Evolutionary conservation across 495 filamentous ascomycete species (phyloP).

Genomic region (Sphaerosporella brunnea): DNA sequence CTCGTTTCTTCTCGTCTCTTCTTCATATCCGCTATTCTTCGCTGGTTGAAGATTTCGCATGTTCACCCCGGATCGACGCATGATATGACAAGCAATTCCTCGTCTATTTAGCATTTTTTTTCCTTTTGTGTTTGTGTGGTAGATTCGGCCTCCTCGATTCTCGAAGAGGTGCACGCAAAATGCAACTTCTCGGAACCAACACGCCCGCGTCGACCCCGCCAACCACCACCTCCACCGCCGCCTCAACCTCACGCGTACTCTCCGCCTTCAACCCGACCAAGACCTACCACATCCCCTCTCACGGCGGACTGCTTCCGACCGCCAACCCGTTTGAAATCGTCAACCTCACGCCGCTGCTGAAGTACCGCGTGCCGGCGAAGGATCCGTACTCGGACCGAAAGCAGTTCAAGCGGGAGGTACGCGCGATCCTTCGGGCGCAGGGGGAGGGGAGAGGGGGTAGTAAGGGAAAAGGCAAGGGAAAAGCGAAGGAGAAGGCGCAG

Average conservation of each 20-base stretch:
- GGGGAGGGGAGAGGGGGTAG: background rate
- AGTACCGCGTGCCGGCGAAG: background rate
- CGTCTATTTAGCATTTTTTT: conserved; percentile 2
- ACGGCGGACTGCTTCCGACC: background rate
- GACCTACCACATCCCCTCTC: conserved; percentile 7
- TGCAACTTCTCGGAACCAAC: background rate
- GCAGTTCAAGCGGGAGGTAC: conserved; percentile 1
- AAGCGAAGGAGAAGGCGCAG: background rate
- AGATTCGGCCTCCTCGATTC: no score
- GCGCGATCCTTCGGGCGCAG: background rate
- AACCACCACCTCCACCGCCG: background rate
- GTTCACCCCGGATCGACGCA: no score
- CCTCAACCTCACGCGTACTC: background rate
- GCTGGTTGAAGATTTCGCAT: no score
- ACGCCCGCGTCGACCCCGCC: background rate
- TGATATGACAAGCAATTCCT: background rate
- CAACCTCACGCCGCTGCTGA: background rate
- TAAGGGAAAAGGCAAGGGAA: background rate
- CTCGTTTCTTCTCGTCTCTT: no score
- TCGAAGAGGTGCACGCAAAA: no score
- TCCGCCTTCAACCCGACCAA: conserved; percentile 7
- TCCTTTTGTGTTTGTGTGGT: no score
- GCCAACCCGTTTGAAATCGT: background rate
- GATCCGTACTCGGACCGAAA: conserved; percentile 4
- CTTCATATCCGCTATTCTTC: no score